These are phyloP conservation scores for Boehmeria nivea DNA, from an alignment of 306 rosid species.

Conservation along the genomic window DNA sequence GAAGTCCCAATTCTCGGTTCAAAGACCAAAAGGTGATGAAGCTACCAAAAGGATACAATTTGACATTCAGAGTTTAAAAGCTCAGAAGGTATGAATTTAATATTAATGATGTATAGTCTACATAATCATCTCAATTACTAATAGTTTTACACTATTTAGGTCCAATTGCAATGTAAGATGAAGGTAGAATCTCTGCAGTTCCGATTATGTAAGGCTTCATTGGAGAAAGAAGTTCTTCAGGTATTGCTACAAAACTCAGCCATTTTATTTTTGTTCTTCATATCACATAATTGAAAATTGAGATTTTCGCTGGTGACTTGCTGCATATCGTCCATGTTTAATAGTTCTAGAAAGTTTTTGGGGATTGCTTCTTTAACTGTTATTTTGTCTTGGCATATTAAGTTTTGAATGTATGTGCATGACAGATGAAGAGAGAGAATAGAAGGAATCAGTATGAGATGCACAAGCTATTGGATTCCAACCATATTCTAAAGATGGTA, in stretches of 20 bases:
- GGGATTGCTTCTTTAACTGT: not conserved
- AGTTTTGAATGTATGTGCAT: too few relatives aligned
- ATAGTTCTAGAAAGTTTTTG: not conserved
- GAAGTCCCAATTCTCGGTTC: constrained; percentile 75
- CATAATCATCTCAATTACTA: not conserved
- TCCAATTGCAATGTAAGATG: constrained; percentile 78
- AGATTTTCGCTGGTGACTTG: not conserved
- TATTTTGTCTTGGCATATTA: constrained; percentile 8
- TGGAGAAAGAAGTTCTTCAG: constrained; percentile 85
- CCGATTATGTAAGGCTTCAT: constrained; percentile 53
- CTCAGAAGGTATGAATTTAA: constrained; percentile 62
- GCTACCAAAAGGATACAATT: constrained; percentile 50
- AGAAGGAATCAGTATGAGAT: constrained; percentile 54
- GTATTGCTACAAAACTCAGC: constrained; percentile 34
- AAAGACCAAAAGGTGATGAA: constrained; percentile 52
- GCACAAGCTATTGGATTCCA: constrained; percentile 57
- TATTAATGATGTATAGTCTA: not conserved
- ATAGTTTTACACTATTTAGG: constrained; percentile 41
- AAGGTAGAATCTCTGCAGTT: constrained; percentile 78
- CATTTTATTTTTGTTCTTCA: constrained; percentile 5
- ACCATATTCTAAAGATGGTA: constrained; percentile 72
- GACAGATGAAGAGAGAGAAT: constrained; percentile 72
- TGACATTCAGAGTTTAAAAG: constrained; percentile 77
- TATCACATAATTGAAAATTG: not conserved
- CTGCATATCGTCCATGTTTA: too few relatives aligned